Conservation (phyloP, 2,329 filamentous ascomycete genomes). For the Epichloe coenophiala region DNA sequence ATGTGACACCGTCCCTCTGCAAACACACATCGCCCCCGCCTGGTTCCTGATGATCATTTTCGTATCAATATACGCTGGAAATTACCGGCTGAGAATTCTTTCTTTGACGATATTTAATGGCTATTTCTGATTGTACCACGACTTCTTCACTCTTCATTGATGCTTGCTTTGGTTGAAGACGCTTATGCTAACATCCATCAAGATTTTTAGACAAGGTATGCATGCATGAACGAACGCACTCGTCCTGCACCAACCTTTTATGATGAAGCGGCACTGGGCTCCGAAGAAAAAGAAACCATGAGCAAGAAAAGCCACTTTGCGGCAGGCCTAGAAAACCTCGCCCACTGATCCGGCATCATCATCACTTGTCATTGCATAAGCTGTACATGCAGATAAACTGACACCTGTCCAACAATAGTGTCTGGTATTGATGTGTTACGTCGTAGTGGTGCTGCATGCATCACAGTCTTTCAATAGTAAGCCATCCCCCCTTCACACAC, state of each 20-base stretch:
- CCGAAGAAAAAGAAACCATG: constrained; percentile 59
- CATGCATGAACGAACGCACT: constrained; percentile 6
- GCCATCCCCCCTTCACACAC: neutral
- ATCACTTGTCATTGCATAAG: constrained; percentile 1
- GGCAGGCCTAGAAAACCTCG: constrained; percentile 99
- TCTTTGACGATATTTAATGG: constrained; percentile 72
- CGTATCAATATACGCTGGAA: constrained; percentile 65
- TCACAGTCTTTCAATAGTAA: neutral
- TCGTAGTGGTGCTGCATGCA: neutral
- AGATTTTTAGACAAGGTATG: constrained; percentile 22
- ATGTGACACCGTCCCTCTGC: neutral
- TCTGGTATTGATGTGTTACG: neutral
- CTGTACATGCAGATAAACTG: neutral
- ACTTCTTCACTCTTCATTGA: constrained; percentile 4
- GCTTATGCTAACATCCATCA: constrained; percentile 18
- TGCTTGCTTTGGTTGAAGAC: constrained; percentile 1
- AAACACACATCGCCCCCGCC: neutral
- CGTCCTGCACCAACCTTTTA: constrained; percentile 21
- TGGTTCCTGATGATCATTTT: constrained; percentile 48
- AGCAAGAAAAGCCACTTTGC: constrained; percentile 77
- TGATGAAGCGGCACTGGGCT: constrained; percentile 98
- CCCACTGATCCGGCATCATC: constrained; percentile 58
- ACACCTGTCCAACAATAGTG: neutral
- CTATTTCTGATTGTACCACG: constrained; percentile 56
- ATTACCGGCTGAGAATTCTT: constrained; percentile 79